Percentiles rank a stretch among this genome's conserved stretches.
Evolutionary conservation across 345 rosid genomes (phyloP).

Genomic region (Lumnitzera racemosa): DNA sequence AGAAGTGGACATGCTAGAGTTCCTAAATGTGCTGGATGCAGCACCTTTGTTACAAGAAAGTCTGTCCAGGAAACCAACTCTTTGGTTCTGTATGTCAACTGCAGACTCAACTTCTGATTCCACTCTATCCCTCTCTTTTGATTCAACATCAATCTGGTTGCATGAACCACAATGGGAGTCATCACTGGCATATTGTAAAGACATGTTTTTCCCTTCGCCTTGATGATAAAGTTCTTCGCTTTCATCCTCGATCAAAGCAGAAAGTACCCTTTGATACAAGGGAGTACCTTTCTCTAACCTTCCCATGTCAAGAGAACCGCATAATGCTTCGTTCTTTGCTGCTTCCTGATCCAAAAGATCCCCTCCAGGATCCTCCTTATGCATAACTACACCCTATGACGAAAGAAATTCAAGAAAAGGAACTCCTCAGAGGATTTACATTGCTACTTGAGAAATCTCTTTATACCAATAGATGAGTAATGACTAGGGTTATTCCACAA

Average conservation of each 20-base stretch:
- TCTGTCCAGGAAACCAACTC: constrained; percentile 52
- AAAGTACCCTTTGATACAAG: constrained; percentile 75
- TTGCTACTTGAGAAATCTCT: background rate
- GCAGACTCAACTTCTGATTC: constrained; percentile 93
- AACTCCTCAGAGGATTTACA: background rate
- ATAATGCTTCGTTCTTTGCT: constrained; percentile 29
- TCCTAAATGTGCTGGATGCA: constrained; percentile 52
- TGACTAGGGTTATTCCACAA: no score
- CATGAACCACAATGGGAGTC: constrained; percentile 98
- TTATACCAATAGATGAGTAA: no score
- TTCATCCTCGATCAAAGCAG: constrained; percentile 93
- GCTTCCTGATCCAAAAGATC: constrained; percentile 32
- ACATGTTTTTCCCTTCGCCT: constrained; percentile 59
- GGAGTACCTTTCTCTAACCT: constrained; percentile 59
- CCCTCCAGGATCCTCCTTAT: constrained; percentile 30
- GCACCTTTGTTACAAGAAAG: constrained; percentile 64
- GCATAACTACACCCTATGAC: constrained; percentile 29
- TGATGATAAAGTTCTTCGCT: constrained; percentile 58
- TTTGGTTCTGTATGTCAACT: constrained; percentile 59
- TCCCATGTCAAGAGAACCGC: constrained; percentile 43
- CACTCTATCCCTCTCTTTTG: constrained; percentile 77
- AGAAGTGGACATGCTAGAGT: constrained; percentile 54
- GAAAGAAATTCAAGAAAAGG: background rate
- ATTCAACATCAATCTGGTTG: constrained; percentile 71
- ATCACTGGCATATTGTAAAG: constrained; percentile 85